Percentiles rank a stretch among this genome's conserved stretches.
Conservation (phyloP, 2,329 filamentous ascomycete species). For the Trichoderma gracile region DNA sequence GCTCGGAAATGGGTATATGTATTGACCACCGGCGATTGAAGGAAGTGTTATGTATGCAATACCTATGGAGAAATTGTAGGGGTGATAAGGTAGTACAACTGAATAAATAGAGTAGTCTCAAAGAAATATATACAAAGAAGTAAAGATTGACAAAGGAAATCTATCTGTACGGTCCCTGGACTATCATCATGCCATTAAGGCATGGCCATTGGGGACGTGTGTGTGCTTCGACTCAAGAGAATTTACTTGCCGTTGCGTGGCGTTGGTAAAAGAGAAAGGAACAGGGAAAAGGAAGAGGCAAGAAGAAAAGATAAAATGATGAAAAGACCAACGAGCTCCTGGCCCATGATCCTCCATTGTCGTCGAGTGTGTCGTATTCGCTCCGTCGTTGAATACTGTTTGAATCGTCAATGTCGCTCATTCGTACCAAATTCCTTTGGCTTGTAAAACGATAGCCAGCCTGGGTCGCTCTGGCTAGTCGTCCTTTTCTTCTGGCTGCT, state of each 20-base stretch:
- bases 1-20: too few species aligned
- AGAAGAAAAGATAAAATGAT: too few species aligned
- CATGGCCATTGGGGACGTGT: background rate
- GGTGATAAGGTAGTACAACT: background rate
- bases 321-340: background rate
- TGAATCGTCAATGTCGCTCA: background rate
- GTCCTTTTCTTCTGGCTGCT: constrained; percentile 43
- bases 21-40: too few species aligned
- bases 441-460: background rate
- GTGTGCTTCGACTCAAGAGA: constrained; percentile 11
- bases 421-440: background rate
- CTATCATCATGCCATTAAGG: background rate
- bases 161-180: background rate
- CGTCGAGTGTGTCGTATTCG: background rate
- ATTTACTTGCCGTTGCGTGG: background rate
- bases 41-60: too few species aligned
- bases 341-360: background rate
- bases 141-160: constrained; percentile 8
- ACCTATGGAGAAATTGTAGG: too few species aligned
- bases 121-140: constrained; percentile 5
- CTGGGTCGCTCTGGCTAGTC: background rate
- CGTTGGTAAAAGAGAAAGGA: background rate
- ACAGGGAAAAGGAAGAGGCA: too few species aligned
- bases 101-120: background rate
- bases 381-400: background rate